These are phyloP conservation scores for Biancaea sappan DNA, from an alignment of 306 rosid species.

Conservation along the genomic window DNA sequence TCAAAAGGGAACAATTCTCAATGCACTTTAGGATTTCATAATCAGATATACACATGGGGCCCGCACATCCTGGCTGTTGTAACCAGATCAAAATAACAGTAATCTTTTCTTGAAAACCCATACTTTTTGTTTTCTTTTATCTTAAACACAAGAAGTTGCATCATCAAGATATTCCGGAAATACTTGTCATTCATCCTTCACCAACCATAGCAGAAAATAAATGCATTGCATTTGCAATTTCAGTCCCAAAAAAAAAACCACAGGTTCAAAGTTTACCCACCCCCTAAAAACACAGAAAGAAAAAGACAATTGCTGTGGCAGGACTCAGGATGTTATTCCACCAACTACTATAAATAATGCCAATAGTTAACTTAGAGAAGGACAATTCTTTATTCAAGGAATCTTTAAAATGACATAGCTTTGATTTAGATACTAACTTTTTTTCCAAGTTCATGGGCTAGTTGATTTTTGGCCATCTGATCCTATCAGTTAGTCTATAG, in stretches of 20 bases:
- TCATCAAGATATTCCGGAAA: not conserved
- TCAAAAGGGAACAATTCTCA: too few species aligned
- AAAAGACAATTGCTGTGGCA: conserved; percentile 3
- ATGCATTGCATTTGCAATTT: not conserved
- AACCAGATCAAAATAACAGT: not conserved
- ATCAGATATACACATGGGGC: too few species aligned
- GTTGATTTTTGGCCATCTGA: not conserved
- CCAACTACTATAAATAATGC: conserved; percentile 16
- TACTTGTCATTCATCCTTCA: not conserved
- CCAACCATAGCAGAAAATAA: not conserved
- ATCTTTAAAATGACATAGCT: conserved; percentile 24
- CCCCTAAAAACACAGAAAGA: not conserved
- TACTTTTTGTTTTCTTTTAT: not conserved
- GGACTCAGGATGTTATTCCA: conserved; percentile 20
- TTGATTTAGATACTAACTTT: not conserved
- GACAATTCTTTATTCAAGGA: not conserved
- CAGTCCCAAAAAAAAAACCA: conserved; percentile 18
- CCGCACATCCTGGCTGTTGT: too few species aligned
- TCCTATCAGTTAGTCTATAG: not conserved
- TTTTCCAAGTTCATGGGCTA: conserved; percentile 2
- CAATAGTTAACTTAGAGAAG: conserved; percentile 4
- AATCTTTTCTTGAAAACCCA: not conserved
- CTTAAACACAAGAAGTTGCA: not conserved
- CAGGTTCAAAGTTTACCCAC: not conserved
- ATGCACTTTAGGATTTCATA: too few species aligned